Evolutionary conservation across 2,329 filamentous ascomycete species (phyloP).

Genomic region (Xylariales sp.): DNA sequence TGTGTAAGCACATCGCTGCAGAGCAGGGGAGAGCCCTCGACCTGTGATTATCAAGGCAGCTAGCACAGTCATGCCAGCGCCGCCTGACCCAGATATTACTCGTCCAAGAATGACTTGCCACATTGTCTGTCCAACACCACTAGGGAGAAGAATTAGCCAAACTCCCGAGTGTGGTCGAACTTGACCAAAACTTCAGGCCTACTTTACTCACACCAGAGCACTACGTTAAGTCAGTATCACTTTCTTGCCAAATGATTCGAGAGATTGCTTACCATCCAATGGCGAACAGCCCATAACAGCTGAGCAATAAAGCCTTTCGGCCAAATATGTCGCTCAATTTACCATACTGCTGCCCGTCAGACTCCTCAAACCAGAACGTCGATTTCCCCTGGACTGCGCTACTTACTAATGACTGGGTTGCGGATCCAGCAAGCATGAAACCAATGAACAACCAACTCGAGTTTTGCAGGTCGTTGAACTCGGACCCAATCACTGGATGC

Average conservation of each 20-base stretch:
- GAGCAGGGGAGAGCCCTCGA: not conserved
- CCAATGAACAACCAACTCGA: constrained; percentile 55
- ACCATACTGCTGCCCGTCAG: constrained; percentile 18
- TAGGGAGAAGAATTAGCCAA: not conserved
- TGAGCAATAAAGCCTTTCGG: constrained; percentile 19
- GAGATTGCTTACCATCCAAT: constrained; percentile 16
- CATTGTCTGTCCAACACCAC: constrained; percentile 1
- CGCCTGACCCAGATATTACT: constrained; percentile 7
- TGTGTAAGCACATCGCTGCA: not conserved
- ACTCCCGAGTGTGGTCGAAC: not conserved
- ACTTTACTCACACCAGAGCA: constrained; percentile 6
- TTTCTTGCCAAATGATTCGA: not conserved
- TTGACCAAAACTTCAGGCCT: not conserved
- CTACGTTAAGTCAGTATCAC: not conserved
- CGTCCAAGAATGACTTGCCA: constrained; percentile 8
- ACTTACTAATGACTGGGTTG: constrained; percentile 47
- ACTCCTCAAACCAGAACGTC: not conserved
- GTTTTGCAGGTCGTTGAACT: constrained; percentile 51
- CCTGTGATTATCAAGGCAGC: not conserved
- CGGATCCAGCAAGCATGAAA: constrained; percentile 46
- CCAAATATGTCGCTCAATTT: constrained; percentile 27
- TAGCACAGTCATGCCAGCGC: constrained; percentile 3
- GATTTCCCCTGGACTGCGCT: not conserved
- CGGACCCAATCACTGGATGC: constrained; percentile 56
- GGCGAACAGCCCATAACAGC: constrained; percentile 25